Percentiles rank a stretch among this genome's conserved stretches.
Conservation (phyloP, 768 basidiomycete genomes). For the Collybia sordida region DNA sequence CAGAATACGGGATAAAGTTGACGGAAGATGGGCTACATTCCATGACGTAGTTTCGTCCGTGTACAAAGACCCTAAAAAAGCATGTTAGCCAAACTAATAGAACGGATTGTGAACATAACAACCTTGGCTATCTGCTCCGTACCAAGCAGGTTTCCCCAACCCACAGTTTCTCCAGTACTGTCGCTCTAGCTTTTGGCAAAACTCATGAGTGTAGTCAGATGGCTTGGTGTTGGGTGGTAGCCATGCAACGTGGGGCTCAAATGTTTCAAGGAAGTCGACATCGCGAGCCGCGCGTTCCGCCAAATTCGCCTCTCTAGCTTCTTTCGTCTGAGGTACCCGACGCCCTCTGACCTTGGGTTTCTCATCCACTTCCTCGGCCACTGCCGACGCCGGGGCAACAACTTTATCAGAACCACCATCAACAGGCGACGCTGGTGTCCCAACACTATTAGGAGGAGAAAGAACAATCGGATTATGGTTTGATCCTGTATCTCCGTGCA, state of each 20-base stretch:
- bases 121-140: constrained; percentile 96
- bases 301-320: constrained; percentile 48
- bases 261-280: constrained; percentile 61
- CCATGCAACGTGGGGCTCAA: constrained; percentile 77
- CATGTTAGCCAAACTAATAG: constrained; percentile 1
- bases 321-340: constrained; percentile 39
- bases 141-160: constrained; percentile 90
- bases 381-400: constrained; percentile 10
- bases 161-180: constrained; percentile 92
- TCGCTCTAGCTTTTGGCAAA: constrained; percentile 84
- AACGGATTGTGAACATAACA: background rate
- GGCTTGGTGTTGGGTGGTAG: constrained; percentile 70
- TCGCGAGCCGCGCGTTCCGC: constrained; percentile 47
- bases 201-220: constrained; percentile 84
- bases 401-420: constrained; percentile 14
- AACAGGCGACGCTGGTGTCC: constrained; percentile 26
- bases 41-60: constrained; percentile 78
- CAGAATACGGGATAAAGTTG: constrained; percentile 78
- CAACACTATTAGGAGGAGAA: constrained; percentile 43
- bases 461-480: constrained; percentile 17
- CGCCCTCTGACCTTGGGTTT: constrained; percentile 32
- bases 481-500: constrained; percentile 20
- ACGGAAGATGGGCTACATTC: constrained; percentile 94
- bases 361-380: constrained; percentile 16
- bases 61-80: constrained; percentile 58